These are phyloP conservation scores for Exsudoporus frostii DNA, from an alignment of 768 basidiomycete species.

Conservation along the genomic window DNA sequence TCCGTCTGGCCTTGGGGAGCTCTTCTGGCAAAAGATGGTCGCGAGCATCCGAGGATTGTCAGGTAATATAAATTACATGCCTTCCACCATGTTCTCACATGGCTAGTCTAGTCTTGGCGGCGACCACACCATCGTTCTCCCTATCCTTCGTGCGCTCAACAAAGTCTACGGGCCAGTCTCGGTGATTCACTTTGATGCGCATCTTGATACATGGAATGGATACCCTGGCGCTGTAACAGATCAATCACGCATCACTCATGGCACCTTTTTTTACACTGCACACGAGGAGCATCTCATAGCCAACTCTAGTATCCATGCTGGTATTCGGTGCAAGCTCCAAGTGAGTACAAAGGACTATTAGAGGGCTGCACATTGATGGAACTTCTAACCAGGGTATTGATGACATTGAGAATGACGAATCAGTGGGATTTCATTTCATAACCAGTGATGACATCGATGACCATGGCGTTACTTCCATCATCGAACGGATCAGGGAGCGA, in stretches of 20 bases:
- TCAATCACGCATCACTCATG: slow-evolving; percentile 74
- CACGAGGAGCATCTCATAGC: slow-evolving; percentile 73
- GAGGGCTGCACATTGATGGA: background rate
- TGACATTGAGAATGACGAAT: slow-evolving; percentile 58
- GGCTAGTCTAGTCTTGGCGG: slow-evolving; percentile 54
- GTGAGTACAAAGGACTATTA: slow-evolving; percentile 34
- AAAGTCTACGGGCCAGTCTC: slow-evolving; percentile 79
- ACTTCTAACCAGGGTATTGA: slow-evolving; percentile 13
- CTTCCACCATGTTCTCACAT: background rate
- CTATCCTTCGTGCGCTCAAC: slow-evolving; percentile 77
- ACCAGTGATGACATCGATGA: slow-evolving; percentile 84
- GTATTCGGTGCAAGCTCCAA: slow-evolving; percentile 73
- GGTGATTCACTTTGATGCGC: slow-evolving; percentile 82
- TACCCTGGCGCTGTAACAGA: slow-evolving; percentile 42
- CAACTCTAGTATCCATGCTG: slow-evolving; percentile 77
- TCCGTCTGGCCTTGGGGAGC: slow-evolving; percentile 27
- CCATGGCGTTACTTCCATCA: slow-evolving; percentile 65
- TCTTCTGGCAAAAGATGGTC: slow-evolving; percentile 51
- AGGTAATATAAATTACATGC: slow-evolving; percentile 35
- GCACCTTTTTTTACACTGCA: slow-evolving; percentile 83
- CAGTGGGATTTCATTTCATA: slow-evolving; percentile 77
- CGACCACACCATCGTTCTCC: slow-evolving; percentile 85
- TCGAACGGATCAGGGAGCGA: slow-evolving; percentile 64
- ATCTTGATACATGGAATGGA: slow-evolving; percentile 60
- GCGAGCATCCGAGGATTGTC: slow-evolving; percentile 71